Percentiles rank a stretch among this genome's conserved stretches.
phyloP scores from a whole-genome alignment of 768 basidiomycete species.

The Phanerodontia chrysosporium region DNA sequence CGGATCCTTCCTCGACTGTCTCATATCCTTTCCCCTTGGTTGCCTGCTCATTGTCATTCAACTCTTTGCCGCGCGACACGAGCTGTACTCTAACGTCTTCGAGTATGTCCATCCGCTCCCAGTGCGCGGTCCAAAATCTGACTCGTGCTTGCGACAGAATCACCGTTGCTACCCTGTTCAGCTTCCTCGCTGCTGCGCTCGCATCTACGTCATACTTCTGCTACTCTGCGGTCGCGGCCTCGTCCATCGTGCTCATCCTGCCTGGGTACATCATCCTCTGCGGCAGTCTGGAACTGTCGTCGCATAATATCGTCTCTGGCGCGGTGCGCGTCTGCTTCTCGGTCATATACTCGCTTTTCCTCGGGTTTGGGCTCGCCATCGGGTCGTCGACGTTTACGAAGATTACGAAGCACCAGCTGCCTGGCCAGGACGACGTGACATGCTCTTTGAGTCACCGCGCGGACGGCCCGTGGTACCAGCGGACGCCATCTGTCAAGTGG shows the following conservation, averaged over 20 bases:
- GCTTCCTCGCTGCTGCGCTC: slow-evolving; percentile 74
- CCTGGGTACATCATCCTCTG: slow-evolving; percentile 71
- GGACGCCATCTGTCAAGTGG: slow-evolving; percentile 68
- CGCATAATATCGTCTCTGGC: slow-evolving; percentile 80
- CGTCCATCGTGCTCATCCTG: slow-evolving; percentile 74
- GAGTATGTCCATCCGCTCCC: slow-evolving; percentile 40
- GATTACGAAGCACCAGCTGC: slow-evolving; percentile 43
- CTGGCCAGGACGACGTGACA: slow-evolving; percentile 53
- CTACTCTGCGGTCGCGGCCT: slow-evolving; percentile 76
- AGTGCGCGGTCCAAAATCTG: slow-evolving; percentile 1
- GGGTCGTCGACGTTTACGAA: slow-evolving; percentile 65
- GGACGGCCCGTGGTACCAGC: slow-evolving; percentile 67
- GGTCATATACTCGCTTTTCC: slow-evolving; percentile 71
- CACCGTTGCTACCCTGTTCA: slow-evolving; percentile 72
- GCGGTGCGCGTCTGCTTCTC: slow-evolving; percentile 80
- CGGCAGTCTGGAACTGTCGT: slow-evolving; percentile 75
- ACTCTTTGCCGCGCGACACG: slow-evolving; percentile 65
- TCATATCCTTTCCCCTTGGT: slow-evolving; percentile 73
- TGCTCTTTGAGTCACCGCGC: slow-evolving; percentile 56
- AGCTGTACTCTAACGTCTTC: slow-evolving; percentile 77
- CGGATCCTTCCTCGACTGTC: slow-evolving; percentile 74
- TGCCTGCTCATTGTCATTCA: slow-evolving; percentile 71
- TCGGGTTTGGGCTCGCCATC: slow-evolving; percentile 80
- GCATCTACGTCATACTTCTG: slow-evolving; percentile 68
- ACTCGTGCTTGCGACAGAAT: slow-evolving; percentile 41